Base-by-base conservation (phyloP, 2,329 filamentous ascomycete genomes). In the Coleophoma eucalyptorum region DNA sequence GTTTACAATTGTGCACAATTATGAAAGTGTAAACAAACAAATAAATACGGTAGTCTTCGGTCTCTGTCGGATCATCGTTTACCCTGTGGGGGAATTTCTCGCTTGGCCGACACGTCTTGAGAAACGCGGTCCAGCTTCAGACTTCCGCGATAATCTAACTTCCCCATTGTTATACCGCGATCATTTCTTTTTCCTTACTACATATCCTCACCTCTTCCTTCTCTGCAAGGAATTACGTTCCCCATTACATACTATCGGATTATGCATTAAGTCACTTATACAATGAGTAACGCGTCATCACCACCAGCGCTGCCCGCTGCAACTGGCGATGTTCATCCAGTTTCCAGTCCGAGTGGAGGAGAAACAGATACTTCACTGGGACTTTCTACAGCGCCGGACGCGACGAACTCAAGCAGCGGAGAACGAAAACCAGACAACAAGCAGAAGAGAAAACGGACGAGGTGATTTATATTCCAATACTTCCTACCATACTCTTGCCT, bases 371-470 rank as follows among this genome's bases (percentile, higher is more conserved):
- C 48, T 5, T 58, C 57, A 47, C 48, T 53, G 18, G 55, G 57
- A 5, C 55, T 59, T 19, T 53, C 54, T 13, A 45, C 52, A 31
- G 48, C 48, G 44, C 55, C 55, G 46, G 43, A 48, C 16, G 49
- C 40, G 20, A 63, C 55, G 41, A 59, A 61, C 31, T 63, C 53
- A 15, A 55, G 53, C 6, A 53, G 58, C 35, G 50, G 37, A 37
- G 63, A 60, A 48, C 57, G 46, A 40, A 58, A 69, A 77, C 75
- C 57, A 20, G 59, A 63, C 18, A 60, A 53, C 15, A 65, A 64
- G 49, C 62, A 64, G 49, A 83, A 80, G 72, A 74, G 81, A 69
- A 85, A 84, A 68, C 71, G 81, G 56, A 85, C 81, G 52, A 79
- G 78, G 81, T 85, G 78, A 62, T 78, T 75, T 59, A 43, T 38